A percentile compares a stretch with the other conserved stretches of the same genome.
phyloP scores from a whole-genome alignment of 805 yeast genomes.

The Ogataea methylovora region DNA sequence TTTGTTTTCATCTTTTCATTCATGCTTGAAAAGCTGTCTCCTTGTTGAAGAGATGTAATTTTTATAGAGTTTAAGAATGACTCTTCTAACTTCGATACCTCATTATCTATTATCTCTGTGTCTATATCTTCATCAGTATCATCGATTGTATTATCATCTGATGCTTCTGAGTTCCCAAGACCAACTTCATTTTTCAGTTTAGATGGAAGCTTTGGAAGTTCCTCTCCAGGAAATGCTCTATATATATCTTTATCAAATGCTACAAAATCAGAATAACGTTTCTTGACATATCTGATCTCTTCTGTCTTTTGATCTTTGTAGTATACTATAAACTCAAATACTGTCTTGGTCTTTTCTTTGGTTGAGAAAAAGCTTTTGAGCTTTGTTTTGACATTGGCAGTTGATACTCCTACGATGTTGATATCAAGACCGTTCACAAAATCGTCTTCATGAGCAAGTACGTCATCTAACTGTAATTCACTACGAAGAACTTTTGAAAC shows the following conservation, averaged over 20 bases:
- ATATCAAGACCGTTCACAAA: slow-evolving; percentile 52
- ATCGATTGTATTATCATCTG: too few relatives aligned
- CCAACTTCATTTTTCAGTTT: slow-evolving; percentile 21
- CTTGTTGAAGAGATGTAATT: too few relatives aligned
- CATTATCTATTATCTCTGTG: too few relatives aligned
- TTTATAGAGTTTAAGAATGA: too few relatives aligned
- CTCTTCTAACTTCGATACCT: too few relatives aligned
- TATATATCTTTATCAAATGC: slow-evolving; percentile 45
- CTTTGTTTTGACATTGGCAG: slow-evolving; percentile 18
- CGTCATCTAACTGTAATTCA: slow-evolving; percentile 14
- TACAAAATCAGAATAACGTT: slow-evolving; percentile 65
- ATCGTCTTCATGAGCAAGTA: slow-evolving; percentile 21
- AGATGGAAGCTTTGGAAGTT: slow-evolving; percentile 30
- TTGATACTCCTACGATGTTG: slow-evolving; percentile 62
- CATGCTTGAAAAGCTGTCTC: too few relatives aligned
- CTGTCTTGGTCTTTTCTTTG: slow-evolving; percentile 9
- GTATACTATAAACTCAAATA: slow-evolving; percentile 42
- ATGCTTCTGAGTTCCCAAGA: too few relatives aligned
- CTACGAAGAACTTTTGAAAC: slow-evolving; percentile 18
- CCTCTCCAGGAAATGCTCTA: slow-evolving; percentile 60
- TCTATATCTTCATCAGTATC: too few relatives aligned
- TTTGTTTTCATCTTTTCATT: too few relatives aligned
- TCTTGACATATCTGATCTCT: slow-evolving; percentile 39
- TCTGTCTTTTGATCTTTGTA: slow-evolving; percentile 28
- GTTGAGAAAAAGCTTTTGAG: slow-evolving; percentile 3